These are phyloP conservation scores for Corymbia calophylla DNA, from an alignment of 441 rosid genomes.

Conservation along the genomic window DNA sequence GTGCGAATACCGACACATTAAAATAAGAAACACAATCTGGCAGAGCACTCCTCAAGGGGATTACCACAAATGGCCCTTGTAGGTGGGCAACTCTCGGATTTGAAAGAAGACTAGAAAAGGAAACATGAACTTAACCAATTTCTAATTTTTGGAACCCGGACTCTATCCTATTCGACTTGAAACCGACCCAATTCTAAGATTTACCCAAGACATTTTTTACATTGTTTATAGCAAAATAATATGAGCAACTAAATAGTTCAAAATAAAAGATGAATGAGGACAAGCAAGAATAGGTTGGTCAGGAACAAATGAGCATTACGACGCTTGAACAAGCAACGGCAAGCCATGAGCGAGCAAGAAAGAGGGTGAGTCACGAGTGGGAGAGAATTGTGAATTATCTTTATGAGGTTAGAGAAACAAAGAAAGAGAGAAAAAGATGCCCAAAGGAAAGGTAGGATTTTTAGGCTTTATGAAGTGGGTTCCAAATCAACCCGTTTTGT, in stretches of 20 bases:
- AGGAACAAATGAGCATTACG: accelerated
- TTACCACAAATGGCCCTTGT: too few relatives aligned
- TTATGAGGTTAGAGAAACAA: neutral
- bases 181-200: accelerated
- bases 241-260: too few relatives aligned
- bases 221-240: neutral
- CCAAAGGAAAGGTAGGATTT: neutral
- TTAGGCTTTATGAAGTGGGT: neutral
- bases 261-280: neutral
- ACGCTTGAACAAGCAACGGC: accelerated
- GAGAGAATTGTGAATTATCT: neutral
- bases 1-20: too few relatives aligned
- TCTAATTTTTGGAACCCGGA: accelerated
- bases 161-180: neutral
- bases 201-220: neutral
- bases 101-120: too few relatives aligned
- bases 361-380: neutral
- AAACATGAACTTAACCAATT: too few relatives aligned
- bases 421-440: too few relatives aligned
- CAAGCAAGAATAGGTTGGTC: neutral
- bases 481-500: too few relatives aligned
- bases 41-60: too few relatives aligned
- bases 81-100: too few relatives aligned
- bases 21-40: too few relatives aligned
- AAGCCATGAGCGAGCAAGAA: neutral